A percentile compares a stretch with the other conserved stretches of the same genome.
These are phyloP conservation scores for Leishmania guyanensis DNA, from an alignment of 208 protist species.

Conservation along the genomic window DNA sequence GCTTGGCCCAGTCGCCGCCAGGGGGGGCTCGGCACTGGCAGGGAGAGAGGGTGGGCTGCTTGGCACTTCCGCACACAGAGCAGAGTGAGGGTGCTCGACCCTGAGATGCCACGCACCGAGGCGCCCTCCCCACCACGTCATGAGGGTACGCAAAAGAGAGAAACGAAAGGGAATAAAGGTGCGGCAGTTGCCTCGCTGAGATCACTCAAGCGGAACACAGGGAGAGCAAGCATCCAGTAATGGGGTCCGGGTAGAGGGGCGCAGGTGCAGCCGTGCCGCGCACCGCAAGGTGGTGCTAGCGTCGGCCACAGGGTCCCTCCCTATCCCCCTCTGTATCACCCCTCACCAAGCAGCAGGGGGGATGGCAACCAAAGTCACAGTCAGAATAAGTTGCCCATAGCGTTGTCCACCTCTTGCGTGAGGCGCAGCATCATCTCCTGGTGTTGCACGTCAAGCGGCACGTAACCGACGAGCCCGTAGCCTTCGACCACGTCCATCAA, in stretches of 20 bases:
- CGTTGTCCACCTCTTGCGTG: conserved; percentile 86
- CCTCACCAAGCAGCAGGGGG: neutral
- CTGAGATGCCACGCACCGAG: neutral
- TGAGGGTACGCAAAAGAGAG: neutral
- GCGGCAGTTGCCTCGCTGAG: neutral
- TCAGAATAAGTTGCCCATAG: conserved; percentile 77
- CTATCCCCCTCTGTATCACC: neutral
- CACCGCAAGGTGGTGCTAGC: neutral
- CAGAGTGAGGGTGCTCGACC: neutral
- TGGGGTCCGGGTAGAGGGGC: neutral
- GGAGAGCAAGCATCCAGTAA: too few species aligned
- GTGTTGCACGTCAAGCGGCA: conserved; percentile 85
- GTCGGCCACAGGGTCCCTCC: neutral
- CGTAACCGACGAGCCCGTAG: conserved; percentile 94
- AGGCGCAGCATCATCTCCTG: conserved; percentile 87
- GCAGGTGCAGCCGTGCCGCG: neutral
- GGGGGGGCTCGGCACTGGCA: neutral
- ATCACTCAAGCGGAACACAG: neutral
- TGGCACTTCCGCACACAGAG: neutral
- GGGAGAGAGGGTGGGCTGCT: neutral
- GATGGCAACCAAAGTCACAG: too few species aligned
- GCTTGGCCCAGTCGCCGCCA: neutral
- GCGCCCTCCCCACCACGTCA: neutral
- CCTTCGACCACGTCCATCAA: conserved; percentile 95
- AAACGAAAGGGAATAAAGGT: neutral